These are phyloP conservation scores for Paraconiothyrium brasiliense DNA, from an alignment of 2,329 filamentous ascomycete genomes.

Conservation along the genomic window DNA sequence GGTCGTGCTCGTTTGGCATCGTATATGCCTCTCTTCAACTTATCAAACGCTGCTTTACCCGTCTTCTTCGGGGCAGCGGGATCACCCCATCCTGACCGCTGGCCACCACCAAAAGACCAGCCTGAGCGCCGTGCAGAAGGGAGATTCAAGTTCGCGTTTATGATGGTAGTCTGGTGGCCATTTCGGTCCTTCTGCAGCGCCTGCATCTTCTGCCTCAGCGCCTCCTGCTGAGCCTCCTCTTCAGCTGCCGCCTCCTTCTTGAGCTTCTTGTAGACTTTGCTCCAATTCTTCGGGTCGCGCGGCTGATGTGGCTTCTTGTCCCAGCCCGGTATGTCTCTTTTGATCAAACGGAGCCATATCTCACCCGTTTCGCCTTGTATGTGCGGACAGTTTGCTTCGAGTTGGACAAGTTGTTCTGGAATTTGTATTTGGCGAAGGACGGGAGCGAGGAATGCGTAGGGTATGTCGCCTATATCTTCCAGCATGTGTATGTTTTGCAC, in stretches of 20 bases:
- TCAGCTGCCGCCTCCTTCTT: conserved; percentile 52
- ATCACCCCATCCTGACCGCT: conserved; percentile 29
- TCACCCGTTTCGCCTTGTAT: conserved; percentile 74
- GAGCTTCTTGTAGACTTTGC: conserved; percentile 72
- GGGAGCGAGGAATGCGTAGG: conserved; percentile 70
- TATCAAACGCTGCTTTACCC: conserved; percentile 48
- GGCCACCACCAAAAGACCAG: conserved; percentile 27
- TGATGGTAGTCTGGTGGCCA: conserved; percentile 43
- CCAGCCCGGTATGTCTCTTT: conserved; percentile 76
- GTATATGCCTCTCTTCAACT: conserved; percentile 44
- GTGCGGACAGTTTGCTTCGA: conserved; percentile 82
- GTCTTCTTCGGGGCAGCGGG: conserved; percentile 44
- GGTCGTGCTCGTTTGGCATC: conserved; percentile 45
- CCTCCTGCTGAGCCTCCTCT: conserved; percentile 42
- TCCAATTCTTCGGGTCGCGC: conserved; percentile 74
- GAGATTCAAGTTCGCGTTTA: conserved; percentile 38
- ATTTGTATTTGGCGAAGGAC: conserved; percentile 77
- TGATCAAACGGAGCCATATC: conserved; percentile 82
- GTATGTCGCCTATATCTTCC: conserved; percentile 75
- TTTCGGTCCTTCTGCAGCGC: conserved; percentile 42
- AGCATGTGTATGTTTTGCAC: conserved; percentile 60
- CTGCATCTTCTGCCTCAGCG: conserved; percentile 43
- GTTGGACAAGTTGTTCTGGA: conserved; percentile 73
- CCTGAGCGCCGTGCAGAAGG: conserved; percentile 25
- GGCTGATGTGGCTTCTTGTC: conserved; percentile 71